Base-by-base conservation (phyloP, 768 basidiomycete species). In the Leccinum truebloodii region DNA sequence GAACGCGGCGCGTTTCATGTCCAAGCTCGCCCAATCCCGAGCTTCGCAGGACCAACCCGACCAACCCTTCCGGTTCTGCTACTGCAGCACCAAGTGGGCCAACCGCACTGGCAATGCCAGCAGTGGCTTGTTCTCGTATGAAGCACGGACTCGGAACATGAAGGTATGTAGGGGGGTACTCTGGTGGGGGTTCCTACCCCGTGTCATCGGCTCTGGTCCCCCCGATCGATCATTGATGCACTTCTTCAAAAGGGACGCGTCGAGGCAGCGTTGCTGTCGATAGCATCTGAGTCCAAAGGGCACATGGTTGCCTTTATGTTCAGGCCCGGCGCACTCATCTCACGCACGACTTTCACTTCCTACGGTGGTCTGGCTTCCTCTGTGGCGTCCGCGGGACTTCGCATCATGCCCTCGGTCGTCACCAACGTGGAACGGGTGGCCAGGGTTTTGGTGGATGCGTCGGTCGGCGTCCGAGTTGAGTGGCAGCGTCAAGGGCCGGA, bases 381-480 rank as follows among this genome's bases (percentile, higher is more conserved):
- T 5, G 54, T 69, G 26, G 70, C 61, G 1, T 60, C 62, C 3
- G 69, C 66, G 2, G 66, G 68, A 6, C 59, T 69, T 8, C 58
- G 62, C 6, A 55, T 57, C 39, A 59, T 72, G 63, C 68, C 70
- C 9, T 69, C 65, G 9, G 12, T 71, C n/a, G 24, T 72, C 46
- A 62, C 52, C 57, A 61, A 65, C 9, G 61, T 72, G 24, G 71
- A 65, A 28, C 59, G 56, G 3, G 62, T 68, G 7, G 62, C 66
- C 1, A 62, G 57, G 18, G 68, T 71, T 3, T 52, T 72, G 39
- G 71, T 72, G n/a, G 70, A 72, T 35, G 64, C 62, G 6, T 65
- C 68, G 4, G 70, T 71, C 7, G 71, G 70, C 14, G 60, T 72
- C 3, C 66, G 70, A 13, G 63, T 70, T 16, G 66, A 68, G 59